Base-by-base conservation (phyloP, 257 asterid genomes). In the Plantago major region DNA sequence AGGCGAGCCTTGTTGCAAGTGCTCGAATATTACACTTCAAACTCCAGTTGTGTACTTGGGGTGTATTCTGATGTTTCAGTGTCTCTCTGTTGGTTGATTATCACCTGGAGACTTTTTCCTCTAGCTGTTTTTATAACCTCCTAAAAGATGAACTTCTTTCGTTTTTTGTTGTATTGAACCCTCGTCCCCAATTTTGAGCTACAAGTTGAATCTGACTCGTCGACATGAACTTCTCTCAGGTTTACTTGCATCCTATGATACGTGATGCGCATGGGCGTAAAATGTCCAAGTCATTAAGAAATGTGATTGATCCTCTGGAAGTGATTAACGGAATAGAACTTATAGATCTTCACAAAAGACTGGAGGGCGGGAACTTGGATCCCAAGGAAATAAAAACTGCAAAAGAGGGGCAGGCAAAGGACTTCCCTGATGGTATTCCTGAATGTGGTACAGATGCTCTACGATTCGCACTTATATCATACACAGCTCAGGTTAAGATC, bases 241-340 rank as follows among this genome's bases (percentile, higher is more conserved):
- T 92, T 74, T 92, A 89, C 71, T 77, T 89, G 84, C 99, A 92
- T 68, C 97, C 96, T 46, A 92, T 92, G 95, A 73, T 92, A 60
- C 90, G 99, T 45, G 99, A 92, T 82, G 96, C 99, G 1, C 99
- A 89, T 75, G 99, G 99, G 43, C 97, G 97, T 66, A 92, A 92
- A 80, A 92, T 92, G 98, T 92, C 98, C 12, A 92, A 92, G 80
- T 89, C 98, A n/a, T 70, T 89, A 57, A 97, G 98, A 52, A 92
- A 92, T 83, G 99, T 92, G 46, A 58, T 89, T 56, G 99, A 92
- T 67, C 99, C 97, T 45, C 74, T 89, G 28, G 97, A 92, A 80
- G 96, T 92, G 22, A 86, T 92, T 63, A 81, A 68, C 58, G 99
- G 99, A 62, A 77, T 89, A 55, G 69, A 85, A 11, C 70, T 92